phyloP scores from a whole-genome alignment of 2,329 filamentous ascomycete species.

The Fusarium sacchari region DNA sequence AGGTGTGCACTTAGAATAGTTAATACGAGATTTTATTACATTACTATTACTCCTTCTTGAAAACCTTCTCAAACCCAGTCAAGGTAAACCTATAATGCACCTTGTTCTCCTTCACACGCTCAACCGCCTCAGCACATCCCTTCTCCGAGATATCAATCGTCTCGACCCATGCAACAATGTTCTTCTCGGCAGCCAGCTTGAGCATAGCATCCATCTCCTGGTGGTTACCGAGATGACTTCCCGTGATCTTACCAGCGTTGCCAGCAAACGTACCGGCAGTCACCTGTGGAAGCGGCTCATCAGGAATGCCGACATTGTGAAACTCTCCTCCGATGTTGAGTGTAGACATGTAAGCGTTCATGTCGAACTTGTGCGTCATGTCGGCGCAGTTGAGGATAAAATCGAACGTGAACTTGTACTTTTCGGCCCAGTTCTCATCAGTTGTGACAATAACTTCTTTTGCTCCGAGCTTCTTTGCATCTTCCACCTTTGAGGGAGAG shows the following conservation, averaged over 20 bases:
- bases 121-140: constrained; percentile 75
- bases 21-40: not conserved
- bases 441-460: constrained; percentile 60
- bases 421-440: constrained; percentile 67
- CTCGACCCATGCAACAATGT: constrained; percentile 66
- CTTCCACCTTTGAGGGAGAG: constrained; percentile 65
- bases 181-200: constrained; percentile 64
- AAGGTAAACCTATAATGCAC: constrained; percentile 79
- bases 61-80: constrained; percentile 73
- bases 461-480: constrained; percentile 71
- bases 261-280: constrained; percentile 56
- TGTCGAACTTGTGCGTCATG: constrained; percentile 63
- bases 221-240: constrained; percentile 69
- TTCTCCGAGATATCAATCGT: constrained; percentile 72
- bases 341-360: constrained; percentile 61
- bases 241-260: constrained; percentile 63
- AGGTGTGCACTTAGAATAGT: not conserved
- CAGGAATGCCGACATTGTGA: constrained; percentile 67
- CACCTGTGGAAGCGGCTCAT: constrained; percentile 57
- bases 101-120: constrained; percentile 75
- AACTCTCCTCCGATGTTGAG: constrained; percentile 65
- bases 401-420: constrained; percentile 61
- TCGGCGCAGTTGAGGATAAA: constrained; percentile 63
- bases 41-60: constrained; percentile 46
- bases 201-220: constrained; percentile 69